Base-by-base conservation (phyloP, 306 rosid species). In the Castanopsis chinensis region DNA sequence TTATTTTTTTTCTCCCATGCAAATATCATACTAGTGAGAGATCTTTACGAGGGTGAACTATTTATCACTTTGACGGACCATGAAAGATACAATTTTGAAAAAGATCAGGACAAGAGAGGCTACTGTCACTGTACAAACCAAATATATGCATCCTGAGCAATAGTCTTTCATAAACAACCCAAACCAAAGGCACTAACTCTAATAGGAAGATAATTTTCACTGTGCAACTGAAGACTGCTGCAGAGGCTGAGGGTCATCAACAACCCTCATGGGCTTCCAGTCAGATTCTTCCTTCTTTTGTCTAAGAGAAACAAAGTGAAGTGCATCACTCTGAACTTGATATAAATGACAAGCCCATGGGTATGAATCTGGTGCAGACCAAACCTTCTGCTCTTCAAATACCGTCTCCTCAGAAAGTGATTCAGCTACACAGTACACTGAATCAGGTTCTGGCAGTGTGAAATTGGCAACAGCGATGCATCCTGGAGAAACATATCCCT, bases 271-370 rank as follows among this genome's bases (percentile, higher is more conserved):
- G 20, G 99, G 94, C 87, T 86, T 95, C 94, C 91, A 88, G 71
- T 79, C 83, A 5, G 94, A 89, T 67, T 90, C 96, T 87, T 91
- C 97, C 85, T 88, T 90, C 84, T 33, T 79, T 83, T 87, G 96
- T 81, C 99, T 86, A 17, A 93, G 83, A 68, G 96, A 92, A 74
- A 91, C 86, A 69, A 93, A 93, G 82, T 91, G 99, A 84, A 95
- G 91, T 12, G 99, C 99, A 63, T 89, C 98, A 32, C 98, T 93
- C 75, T 82, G 87, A 67, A 90, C 90, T 87, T 89, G 99, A 84
- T 95, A 91, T n/a, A 95, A 79, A 82, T 91, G 89, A 83, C 97
- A 93, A 14, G 87, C 85, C 99, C 99, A 95, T 15, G 99, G 99
- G 79, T 93, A 95, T 0, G 99, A 82, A 71, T 90, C 98, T 15